Base-by-base conservation (phyloP, 1,139 yeast genomes). In the Yamadazyma siamensis region DNA sequence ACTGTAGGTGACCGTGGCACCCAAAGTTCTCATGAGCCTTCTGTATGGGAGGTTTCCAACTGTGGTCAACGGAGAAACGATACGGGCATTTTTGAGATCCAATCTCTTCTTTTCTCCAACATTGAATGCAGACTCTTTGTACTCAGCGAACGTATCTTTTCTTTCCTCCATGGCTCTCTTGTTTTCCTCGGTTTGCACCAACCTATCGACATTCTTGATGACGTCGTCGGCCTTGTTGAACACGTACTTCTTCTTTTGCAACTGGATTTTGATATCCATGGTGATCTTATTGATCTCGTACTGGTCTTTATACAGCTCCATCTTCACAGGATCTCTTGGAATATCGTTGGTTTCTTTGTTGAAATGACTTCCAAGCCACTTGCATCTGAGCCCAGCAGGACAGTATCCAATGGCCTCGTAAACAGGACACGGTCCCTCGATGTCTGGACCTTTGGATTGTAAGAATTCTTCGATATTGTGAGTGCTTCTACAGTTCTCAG, bases 1-100 rank as follows among this genome's bases (percentile, higher is more conserved):
- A 27, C 91, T 75, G 54, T 86, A 91, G 0, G 98, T 91, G 11
- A 89, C 75, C 49, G 91, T 97, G 5, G 96, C 95, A 15, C 97
- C 97, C 22, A 87, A 61, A 1, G 81, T 71, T 49, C 82, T 84
- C 96, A 94, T 91, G 37, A 94, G 70, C 44, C 97, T 74, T 56
- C 99, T 81, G 61, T 79, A 91, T 10, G 99, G 98, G 49, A 94
- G 67, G 56, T 91, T 91, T 19, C 99, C 99, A 6, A 94, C 98
- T 0, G 99, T 91, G 14, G 99, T 94, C 42, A 91, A 71, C 2
- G 99, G 99, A 1, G 96, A 87, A 9, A 91, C 82, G 38, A 91
- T 88, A 55, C 87, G 89, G 39, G 94, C 91, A 23, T 77, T 63
- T 31, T 69, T 64, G 32, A 85, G 69, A 50, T 87, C 65, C 27